Base-by-base conservation (phyloP, 371 early-diverging fungal genomes). In the Syncephalastrum contaminatum region DNA sequence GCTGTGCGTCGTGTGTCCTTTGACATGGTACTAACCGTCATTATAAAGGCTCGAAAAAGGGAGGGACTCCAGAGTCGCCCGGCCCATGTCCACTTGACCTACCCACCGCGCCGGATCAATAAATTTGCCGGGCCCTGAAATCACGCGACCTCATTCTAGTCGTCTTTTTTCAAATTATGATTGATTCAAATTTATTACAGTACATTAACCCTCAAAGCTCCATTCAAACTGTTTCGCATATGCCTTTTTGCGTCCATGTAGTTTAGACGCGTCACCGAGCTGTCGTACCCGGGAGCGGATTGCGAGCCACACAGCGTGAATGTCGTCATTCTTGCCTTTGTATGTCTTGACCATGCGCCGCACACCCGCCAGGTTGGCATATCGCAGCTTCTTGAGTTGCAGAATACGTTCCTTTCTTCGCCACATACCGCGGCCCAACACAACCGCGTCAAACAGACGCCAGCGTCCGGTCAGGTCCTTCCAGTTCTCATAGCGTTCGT, bases 391-490 rank as follows among this genome's bases (percentile, higher is more conserved):
- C 53, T 75, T 75, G 14, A 73, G 51, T 44, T 66, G 64, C 22
- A 73, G 58, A 10, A 79, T 71, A 15, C 75, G 69, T 16, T 73
- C 65, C 36, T 72, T 72, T 21, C 78, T 47, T 24, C 67, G 59
- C 74, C 76, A 75, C 75, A 76, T 71, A 43, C 77, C 77, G 20
- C 77, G 56, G 14, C 77, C 75, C 2, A 74, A 48, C 1, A 76
- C 77, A 0, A 77, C 75, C 3, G 80, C 80, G 59, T 76, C 77
- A 63, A 80, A 80, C 19, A 80, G 39, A 2, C 77, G 67, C 80
- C 80, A 80, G 12, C 75, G 64, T 0, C 75, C 77, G n/a, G 64
- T 40, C 10, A 80, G 46, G 44, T 76, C 75, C 58, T 80, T 76
- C 48, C 70, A 75, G 19, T 66, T 65, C 24, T 71, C 77, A 44